Evolutionary conservation across 2,329 filamentous ascomycete species (phyloP).

Genomic region (Clathrospora elynae): DNA sequence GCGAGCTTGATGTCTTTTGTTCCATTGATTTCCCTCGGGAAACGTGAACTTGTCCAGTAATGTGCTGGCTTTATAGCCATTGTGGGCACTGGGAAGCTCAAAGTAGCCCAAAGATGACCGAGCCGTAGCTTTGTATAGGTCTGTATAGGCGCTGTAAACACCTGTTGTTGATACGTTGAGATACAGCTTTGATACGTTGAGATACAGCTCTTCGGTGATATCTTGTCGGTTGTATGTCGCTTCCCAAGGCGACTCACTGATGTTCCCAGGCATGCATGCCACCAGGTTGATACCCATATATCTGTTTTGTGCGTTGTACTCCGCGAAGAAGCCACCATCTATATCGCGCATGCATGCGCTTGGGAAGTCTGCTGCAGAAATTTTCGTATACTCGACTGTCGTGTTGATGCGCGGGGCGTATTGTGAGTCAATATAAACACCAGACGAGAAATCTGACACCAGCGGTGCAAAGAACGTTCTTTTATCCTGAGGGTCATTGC

Average conservation of each 20-base stretch:
- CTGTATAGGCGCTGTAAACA: not conserved
- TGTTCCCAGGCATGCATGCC: conserved; percentile 3
- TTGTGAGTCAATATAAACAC: not conserved
- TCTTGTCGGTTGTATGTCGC: conserved; percentile 3
- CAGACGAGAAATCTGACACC: not conserved
- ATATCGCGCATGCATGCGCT: not conserved
- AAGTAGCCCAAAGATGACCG: conserved; percentile 3
- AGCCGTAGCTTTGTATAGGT: not conserved
- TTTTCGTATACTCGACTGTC: not conserved
- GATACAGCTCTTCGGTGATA: not conserved
- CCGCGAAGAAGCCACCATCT: conserved; percentile 1
- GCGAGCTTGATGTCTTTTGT: too few species aligned
- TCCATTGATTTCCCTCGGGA: too few species aligned
- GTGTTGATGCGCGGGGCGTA: conserved; percentile 5
- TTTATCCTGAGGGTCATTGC: too few species aligned
- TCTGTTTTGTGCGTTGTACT: not conserved
- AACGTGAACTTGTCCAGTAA: not conserved
- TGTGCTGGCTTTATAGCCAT: conserved; percentile 1
- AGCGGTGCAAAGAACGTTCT: conserved; percentile 1
- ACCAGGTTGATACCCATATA: not conserved
- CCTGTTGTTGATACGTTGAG: not conserved
- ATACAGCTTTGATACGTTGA: not conserved
- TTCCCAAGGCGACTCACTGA: conserved; percentile 1
- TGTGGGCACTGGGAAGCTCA: conserved; percentile 2
- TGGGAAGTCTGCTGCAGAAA: not conserved